Conservation (phyloP, 1,284 basidiomycete species). For the Crepidotus sp. region DNA sequence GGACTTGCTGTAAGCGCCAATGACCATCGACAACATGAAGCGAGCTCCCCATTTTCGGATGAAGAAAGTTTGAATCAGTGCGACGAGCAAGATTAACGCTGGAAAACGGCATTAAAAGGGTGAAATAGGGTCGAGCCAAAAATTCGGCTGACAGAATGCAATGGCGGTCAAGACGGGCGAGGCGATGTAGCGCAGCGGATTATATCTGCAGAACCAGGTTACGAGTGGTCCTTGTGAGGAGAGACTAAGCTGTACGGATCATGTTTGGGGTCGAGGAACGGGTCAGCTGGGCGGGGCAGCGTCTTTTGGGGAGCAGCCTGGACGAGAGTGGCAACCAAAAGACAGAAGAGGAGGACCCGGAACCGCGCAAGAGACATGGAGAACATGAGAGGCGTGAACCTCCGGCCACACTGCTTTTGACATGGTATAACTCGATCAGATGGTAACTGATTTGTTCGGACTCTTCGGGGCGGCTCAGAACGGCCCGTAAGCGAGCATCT, state of each 20-base stretch:
- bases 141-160: slow-evolving; percentile 36
- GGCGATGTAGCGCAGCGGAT: slow-evolving; percentile 51
- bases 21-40: slow-evolving; percentile 59
- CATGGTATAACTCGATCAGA: too few species aligned
- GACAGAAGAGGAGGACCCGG: neutral
- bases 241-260: slow-evolving; percentile 50
- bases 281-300: slow-evolving; percentile 29
- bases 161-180: slow-evolving; percentile 47
- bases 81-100: slow-evolving; percentile 45
- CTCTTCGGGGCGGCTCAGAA: too few species aligned
- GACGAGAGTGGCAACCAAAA: slow-evolving; percentile 2
- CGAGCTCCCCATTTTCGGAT: slow-evolving; percentile 42
- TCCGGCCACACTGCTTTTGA: too few species aligned
- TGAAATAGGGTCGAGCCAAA: neutral
- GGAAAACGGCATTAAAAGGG: slow-evolving; percentile 3
- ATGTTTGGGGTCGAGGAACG: slow-evolving; percentile 43
- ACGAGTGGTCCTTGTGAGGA: too few species aligned
- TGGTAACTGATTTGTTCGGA: neutral
- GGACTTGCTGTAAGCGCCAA: slow-evolving; percentile 49
- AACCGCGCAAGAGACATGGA: slow-evolving; percentile 1
- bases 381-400: neutral
- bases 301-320: slow-evolving; percentile 7
- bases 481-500: too few species aligned
- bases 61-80: slow-evolving; percentile 41
- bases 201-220: too few species aligned